Percentiles rank a stretch among this genome's conserved stretches.
phyloP scores from a whole-genome alignment of 2,329 filamentous ascomycete species.

The Fusarium sp. region DNA sequence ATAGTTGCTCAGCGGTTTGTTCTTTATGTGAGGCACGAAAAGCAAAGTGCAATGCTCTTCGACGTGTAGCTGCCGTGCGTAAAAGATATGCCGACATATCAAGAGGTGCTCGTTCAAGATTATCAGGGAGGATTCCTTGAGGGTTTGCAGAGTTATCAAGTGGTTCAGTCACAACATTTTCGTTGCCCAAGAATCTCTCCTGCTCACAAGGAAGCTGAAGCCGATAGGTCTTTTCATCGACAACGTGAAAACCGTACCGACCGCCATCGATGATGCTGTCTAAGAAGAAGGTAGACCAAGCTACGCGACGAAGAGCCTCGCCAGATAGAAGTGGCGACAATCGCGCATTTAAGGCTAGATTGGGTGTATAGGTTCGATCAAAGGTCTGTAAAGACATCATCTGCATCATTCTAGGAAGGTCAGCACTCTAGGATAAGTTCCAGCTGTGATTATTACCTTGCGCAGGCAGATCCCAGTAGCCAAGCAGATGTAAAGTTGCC shows the following conservation, averaged over 20 bases:
- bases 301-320: conserved; percentile 4
- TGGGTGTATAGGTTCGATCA: neutral
- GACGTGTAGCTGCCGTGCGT: conserved; percentile 8
- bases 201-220: conserved; percentile 15
- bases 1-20: neutral
- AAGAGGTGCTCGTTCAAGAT: conserved; percentile 1
- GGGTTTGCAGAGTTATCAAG: neutral
- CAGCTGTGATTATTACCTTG: neutral
- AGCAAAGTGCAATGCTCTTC: conserved; percentile 8
- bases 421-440: neutral
- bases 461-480: neutral
- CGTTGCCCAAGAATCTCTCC: conserved; percentile 1
- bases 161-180: neutral
- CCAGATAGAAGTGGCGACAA: neutral
- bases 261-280: conserved; percentile 14
- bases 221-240: conserved; percentile 15
- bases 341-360: neutral
- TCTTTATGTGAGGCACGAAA: neutral
- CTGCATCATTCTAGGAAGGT: neutral
- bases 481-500: neutral
- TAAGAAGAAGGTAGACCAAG: conserved; percentile 15
- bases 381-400: neutral
- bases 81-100: conserved; percentile 17
- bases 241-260: conserved; percentile 11
- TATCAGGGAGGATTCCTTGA: neutral